Evolutionary conservation across 2,329 filamentous ascomycete species (phyloP).

Genomic region (Sporothrix inflata): DNA sequence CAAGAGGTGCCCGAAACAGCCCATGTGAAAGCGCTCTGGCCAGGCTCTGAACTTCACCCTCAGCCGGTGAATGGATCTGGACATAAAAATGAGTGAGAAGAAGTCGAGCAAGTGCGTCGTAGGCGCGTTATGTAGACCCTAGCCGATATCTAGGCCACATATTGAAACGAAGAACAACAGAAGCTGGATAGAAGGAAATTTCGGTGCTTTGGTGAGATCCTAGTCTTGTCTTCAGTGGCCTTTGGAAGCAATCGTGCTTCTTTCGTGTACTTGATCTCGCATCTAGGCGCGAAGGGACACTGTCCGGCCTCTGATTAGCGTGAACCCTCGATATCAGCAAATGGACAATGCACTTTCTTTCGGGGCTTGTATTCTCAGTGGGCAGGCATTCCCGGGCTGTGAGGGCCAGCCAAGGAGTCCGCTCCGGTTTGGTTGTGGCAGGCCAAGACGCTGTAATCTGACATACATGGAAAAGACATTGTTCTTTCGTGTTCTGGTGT

Average conservation of each 20-base stretch:
- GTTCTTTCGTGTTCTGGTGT: background rate
- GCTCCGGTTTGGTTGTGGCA: background rate
- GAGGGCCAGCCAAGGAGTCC: background rate
- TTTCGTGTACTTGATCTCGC: too few relatives aligned
- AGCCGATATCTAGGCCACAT: background rate
- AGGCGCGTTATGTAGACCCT: background rate
- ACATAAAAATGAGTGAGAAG: background rate
- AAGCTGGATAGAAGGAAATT: background rate
- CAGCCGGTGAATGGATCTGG: conserved; percentile 3
- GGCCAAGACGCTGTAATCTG: conserved; percentile 18
- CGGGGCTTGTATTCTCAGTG: background rate
- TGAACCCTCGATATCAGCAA: background rate
- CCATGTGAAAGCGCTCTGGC: conserved; percentile 28
- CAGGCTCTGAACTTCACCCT: background rate
- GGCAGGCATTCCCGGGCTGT: background rate
- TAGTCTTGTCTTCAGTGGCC: background rate
- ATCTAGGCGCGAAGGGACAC: background rate
- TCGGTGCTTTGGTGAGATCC: background rate
- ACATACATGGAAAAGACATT: background rate
- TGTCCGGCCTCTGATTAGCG: background rate
- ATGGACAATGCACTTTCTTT: background rate
- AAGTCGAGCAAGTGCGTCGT: background rate
- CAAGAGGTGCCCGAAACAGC: conserved; percentile 5
- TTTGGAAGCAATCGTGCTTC: background rate
- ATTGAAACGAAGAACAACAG: conserved; percentile 2